Base-by-base conservation (phyloP, 2,329 filamentous ascomycete genomes). In the Geosmithia morbida region DNA sequence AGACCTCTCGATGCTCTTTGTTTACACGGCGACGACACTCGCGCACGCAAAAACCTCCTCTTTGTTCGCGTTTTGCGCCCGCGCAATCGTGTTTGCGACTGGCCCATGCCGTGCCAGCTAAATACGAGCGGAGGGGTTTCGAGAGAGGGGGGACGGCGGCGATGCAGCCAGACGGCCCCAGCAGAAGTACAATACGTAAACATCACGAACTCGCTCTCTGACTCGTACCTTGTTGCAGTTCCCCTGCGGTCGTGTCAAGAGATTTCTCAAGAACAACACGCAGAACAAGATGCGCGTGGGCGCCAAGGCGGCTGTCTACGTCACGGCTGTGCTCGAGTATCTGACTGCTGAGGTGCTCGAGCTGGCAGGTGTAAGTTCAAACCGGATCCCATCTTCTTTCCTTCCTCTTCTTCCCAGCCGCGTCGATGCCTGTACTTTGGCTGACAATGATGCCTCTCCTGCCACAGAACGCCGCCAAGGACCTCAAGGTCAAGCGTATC, bases 271-370 rank as follows among this genome's bases (percentile, higher is more conserved):
- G 80, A 88, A 87, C 68, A 96, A 96, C 72, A 97, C 92, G 45
- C 92, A 97, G 66, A 94, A 96, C 72, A 97, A 97, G 77, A 97
- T 96, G 87, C 90, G 92, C 69, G 94, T 98, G 56, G 92, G 92
- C 59, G 92, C 90, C 62, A 97, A 97, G 76, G 92, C 92, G 54
- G 89, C 92, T 55, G 92, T 98, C 59, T 98, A 98, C 65, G 87
- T 97, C 52, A 97, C 92, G 45, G 92, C 92, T 42, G 92, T 98
- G 49, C 85, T 98, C 54, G 92, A 98, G 72, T 98, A 98, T 66
- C 75, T 98, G 56, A 96, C 92, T 51, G 90, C 90, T 54, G 90
- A 98, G 79, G 90, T 98, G 44, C 84, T 98, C 59, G 92, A 98
- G 69, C 77, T 98, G 55, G 92, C 92, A 65, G 92, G 92, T 67